Percentiles rank a stretch among this genome's conserved stretches.
phyloP scores from a whole-genome alignment of 1,284 basidiomycete genomes.

The Ustilago bromivora region DNA sequence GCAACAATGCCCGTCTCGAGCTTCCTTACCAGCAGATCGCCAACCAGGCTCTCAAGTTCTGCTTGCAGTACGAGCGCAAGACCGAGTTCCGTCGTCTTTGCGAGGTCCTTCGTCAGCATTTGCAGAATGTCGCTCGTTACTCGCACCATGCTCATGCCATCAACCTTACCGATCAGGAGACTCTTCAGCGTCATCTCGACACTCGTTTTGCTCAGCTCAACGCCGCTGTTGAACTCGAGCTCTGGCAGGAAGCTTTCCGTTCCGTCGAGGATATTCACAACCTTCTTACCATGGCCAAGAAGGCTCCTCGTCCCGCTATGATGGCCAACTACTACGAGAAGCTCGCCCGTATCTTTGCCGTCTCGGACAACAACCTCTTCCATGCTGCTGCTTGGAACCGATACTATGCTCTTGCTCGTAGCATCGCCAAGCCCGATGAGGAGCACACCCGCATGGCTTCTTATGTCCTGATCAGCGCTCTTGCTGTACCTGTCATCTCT shows the following conservation, averaged over 20 bases:
- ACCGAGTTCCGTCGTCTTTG: slow-evolving; percentile 97
- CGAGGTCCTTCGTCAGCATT: slow-evolving; percentile 94
- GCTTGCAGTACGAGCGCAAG: slow-evolving; percentile 91
- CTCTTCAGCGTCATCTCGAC: slow-evolving; percentile 95
- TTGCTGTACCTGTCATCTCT: slow-evolving; percentile 90
- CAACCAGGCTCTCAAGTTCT: slow-evolving; percentile 97
- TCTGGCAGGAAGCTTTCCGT: slow-evolving; percentile 99
- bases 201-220: slow-evolving; percentile 98
- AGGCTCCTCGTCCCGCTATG: slow-evolving; percentile 89
- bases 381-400: slow-evolving; percentile 96
- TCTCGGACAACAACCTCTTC: slow-evolving; percentile 87
- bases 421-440: slow-evolving; percentile 73
- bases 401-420: slow-evolving; percentile 73
- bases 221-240: slow-evolving; percentile 96
- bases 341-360: slow-evolving; percentile 91
- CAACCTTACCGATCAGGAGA: slow-evolving; percentile 96
- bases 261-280: slow-evolving; percentile 98
- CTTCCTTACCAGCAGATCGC: slow-evolving; percentile 97
- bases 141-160: slow-evolving; percentile 95
- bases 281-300: slow-evolving; percentile 88
- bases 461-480: slow-evolving; percentile 90
- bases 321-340: slow-evolving; percentile 99
- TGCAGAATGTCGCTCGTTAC: slow-evolving; percentile 95
- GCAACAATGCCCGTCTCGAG: slow-evolving; percentile 95
- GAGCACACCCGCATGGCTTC: slow-evolving; percentile 86